phyloP scores from a whole-genome alignment of 805 yeast species.

The Teunomyces gatunensis region DNA sequence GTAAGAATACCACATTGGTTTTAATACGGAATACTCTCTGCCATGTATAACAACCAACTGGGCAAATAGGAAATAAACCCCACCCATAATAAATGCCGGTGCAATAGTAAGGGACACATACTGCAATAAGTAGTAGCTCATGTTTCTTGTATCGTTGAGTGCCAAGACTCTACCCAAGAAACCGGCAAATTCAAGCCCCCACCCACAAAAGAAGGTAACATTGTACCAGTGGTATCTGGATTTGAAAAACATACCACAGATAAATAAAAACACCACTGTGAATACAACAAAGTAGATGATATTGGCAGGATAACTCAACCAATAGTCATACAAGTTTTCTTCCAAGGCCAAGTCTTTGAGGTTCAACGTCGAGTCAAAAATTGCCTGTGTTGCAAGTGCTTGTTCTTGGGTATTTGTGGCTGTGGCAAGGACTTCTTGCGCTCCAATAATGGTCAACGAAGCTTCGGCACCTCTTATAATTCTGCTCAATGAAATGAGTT shows the following conservation, averaged over 20 bases:
- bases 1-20: slow-evolving; percentile 45
- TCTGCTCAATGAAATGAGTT: slow-evolving; percentile 21
- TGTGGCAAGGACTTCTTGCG: slow-evolving; percentile 36
- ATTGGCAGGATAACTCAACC: slow-evolving; percentile 30
- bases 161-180: slow-evolving; percentile 37
- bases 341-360: slow-evolving; percentile 28
- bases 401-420: slow-evolving; percentile 29
- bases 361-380: slow-evolving; percentile 31
- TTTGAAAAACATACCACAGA: slow-evolving; percentile 23
- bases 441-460: slow-evolving; percentile 32
- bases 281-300: slow-evolving; percentile 29
- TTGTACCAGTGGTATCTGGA: slow-evolving; percentile 42
- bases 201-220: slow-evolving; percentile 35
- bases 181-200: slow-evolving; percentile 35
- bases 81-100: slow-evolving; percentile 45
- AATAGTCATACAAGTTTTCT: slow-evolving; percentile 23
- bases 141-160: slow-evolving; percentile 19
- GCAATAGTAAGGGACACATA: slow-evolving; percentile 36
- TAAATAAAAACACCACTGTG: slow-evolving; percentile 21
- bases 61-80: slow-evolving; percentile 40
- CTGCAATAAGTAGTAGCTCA: slow-evolving; percentile 28
- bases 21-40: slow-evolving; percentile 33
- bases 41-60: slow-evolving; percentile 40
- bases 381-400: slow-evolving; percentile 31
- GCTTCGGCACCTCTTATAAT: slow-evolving; percentile 35